phyloP scores from a whole-genome alignment of 345 rosid genomes.

The Eucalyptus curtisii region DNA sequence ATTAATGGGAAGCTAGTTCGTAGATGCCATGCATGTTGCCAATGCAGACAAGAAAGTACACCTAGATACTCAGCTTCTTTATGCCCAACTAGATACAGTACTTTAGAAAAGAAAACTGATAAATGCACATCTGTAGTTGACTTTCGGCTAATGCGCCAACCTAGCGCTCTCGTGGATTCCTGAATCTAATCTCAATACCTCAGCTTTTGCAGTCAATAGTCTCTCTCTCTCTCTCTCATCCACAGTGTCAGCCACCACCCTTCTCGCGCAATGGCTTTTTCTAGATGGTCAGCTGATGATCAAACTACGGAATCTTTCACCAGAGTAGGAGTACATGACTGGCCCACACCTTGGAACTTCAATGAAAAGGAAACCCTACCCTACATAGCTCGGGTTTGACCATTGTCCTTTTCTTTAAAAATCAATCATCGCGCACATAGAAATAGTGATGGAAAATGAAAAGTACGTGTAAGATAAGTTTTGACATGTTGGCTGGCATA shows the following conservation, averaged over 20 bases:
- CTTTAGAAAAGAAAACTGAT: neutral
- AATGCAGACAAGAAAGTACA: neutral
- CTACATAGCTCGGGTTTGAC: neutral
- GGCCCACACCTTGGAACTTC: neutral
- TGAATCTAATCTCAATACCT: neutral
- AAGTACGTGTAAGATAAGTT: constrained; percentile 1
- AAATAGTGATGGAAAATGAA: neutral
- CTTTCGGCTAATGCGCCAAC: neutral
- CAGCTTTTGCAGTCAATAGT: neutral
- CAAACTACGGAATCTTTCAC: neutral
- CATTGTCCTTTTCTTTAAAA: neutral
- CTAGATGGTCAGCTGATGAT: neutral
- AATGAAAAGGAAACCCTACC: neutral
- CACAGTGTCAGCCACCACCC: neutral
- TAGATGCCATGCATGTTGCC: neutral
- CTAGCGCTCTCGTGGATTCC: neutral
- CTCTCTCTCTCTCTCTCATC: neutral
- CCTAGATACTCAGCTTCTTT: neutral
- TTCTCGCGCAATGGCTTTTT: neutral
- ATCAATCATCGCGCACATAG: neutral
- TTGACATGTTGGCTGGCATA: neutral
- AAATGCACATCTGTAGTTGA: neutral
- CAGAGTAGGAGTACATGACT: neutral
- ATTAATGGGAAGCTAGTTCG: neutral
- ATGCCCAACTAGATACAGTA: neutral